A percentile compares a stretch with the other conserved stretches of the same genome.
These are phyloP conservation scores for Solanum chiquidenum DNA, from an alignment of 257 asterid species.

Conservation along the genomic window DNA sequence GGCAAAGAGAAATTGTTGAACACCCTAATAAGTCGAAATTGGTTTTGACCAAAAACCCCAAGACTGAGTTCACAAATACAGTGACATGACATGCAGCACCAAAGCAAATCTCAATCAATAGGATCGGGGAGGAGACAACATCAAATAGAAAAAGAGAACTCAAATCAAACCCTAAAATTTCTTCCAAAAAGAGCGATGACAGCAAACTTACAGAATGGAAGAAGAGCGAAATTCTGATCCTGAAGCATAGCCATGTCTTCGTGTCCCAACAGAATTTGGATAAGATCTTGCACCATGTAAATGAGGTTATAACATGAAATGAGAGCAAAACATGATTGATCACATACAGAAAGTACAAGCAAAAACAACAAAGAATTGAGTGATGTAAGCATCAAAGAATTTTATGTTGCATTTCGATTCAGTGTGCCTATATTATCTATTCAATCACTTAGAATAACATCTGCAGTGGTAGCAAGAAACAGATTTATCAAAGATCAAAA, in stretches of 20 bases:
- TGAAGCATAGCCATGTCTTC: constrained; percentile 55
- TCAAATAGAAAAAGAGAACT: too few species aligned
- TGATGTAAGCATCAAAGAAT: neutral
- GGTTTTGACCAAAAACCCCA: too few species aligned
- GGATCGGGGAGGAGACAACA: too few species aligned
- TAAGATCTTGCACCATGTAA: neutral
- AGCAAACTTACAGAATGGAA: too few species aligned
- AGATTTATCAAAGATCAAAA: neutral
- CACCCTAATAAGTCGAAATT: too few species aligned
- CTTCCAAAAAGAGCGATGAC: too few species aligned
- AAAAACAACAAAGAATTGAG: neutral
- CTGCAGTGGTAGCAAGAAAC: neutral
- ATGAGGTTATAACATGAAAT: neutral
- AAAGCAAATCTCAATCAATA: too few species aligned
- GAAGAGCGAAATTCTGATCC: constrained; percentile 42
- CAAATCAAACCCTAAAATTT: too few species aligned
- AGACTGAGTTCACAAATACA: too few species aligned
- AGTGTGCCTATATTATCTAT: neutral
- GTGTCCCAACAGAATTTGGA: neutral
- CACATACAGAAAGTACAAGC: neutral
- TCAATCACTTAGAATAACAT: neutral
- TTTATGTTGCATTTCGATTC: neutral
- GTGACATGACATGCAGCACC: too few species aligned
- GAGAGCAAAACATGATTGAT: neutral
- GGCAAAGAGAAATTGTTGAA: too few species aligned